Evolutionary conservation across 306 rosid species (phyloP).

Genomic region (Begonia loranthoides): DNA sequence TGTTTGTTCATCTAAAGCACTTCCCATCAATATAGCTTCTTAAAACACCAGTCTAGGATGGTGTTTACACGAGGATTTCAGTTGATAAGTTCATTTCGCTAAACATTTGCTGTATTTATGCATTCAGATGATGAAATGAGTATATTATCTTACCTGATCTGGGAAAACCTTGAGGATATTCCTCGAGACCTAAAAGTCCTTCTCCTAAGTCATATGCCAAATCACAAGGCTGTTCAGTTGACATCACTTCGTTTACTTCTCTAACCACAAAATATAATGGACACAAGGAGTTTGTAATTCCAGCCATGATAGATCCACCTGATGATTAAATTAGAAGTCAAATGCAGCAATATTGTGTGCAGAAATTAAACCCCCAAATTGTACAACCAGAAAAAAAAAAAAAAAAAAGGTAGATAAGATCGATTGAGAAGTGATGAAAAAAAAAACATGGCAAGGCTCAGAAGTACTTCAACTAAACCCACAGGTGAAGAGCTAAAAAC

Average conservation of each 20-base stretch:
- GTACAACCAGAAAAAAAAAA: too few relatives aligned
- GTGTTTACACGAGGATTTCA: too few relatives aligned
- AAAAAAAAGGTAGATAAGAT: too few relatives aligned
- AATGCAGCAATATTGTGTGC: slow-evolving; percentile 2
- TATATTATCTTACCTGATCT: slow-evolving; percentile 29
- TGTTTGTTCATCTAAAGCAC: too few relatives aligned
- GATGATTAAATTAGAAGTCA: slow-evolving; percentile 8
- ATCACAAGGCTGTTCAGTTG: slow-evolving; percentile 91
- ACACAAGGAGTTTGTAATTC: slow-evolving; percentile 38
- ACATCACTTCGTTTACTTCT: slow-evolving; percentile 64
- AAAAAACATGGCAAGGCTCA: not conserved
- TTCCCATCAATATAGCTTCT: too few relatives aligned
- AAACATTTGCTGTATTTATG: too few relatives aligned
- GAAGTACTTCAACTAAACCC: not conserved
- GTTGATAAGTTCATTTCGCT: too few relatives aligned
- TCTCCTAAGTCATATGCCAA: slow-evolving; percentile 73
- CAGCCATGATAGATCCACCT: slow-evolving; percentile 44
- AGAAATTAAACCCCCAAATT: too few relatives aligned
- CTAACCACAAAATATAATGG: slow-evolving; percentile 63
- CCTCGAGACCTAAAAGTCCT: slow-evolving; percentile 48
- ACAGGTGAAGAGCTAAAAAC: too few relatives aligned
- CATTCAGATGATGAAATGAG: not conserved
- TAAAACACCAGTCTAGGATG: too few relatives aligned
- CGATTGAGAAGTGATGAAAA: too few relatives aligned
- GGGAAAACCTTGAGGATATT: slow-evolving; percentile 69